phyloP scores from a whole-genome alignment of 1,139 yeast genomes.

The Protomyces inundatus region DNA sequence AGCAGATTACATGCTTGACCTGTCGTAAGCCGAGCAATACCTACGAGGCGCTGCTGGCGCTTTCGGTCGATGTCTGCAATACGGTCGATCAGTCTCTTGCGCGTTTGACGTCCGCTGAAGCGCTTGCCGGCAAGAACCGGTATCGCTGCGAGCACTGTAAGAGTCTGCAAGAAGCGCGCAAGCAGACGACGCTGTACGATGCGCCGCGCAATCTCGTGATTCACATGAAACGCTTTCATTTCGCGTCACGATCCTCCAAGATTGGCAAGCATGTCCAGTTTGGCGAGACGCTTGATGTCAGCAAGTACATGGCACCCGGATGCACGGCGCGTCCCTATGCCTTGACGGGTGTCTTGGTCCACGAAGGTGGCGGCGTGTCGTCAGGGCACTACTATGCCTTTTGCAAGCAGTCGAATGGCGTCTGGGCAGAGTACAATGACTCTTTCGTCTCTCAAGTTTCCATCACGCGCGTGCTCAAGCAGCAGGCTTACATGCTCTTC shows the following conservation, averaged over 20 bases:
- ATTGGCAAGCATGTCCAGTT: constrained; percentile 81
- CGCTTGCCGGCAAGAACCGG: constrained; percentile 35
- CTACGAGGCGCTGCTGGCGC: constrained; percentile 87
- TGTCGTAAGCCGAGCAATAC: constrained; percentile 83
- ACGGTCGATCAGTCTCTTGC: constrained; percentile 31
- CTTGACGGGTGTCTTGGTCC: constrained; percentile 80
- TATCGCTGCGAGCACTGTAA: constrained; percentile 87
- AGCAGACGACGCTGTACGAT: constrained; percentile 64
- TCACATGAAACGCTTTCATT: constrained; percentile 85
- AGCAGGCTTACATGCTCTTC: constrained; percentile 83
- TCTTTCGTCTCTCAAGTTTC: constrained; percentile 72
- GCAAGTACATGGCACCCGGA: constrained; percentile 50
- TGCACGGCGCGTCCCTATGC: constrained; percentile 58
- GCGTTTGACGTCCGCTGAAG: constrained; percentile 32
- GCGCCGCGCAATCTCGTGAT: constrained; percentile 86
- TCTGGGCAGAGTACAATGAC: constrained; percentile 93
- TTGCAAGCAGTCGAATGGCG: constrained; percentile 83
- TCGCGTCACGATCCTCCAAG: constrained; percentile 51
- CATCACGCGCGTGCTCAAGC: constrained; percentile 68
- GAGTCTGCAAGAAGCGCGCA: constrained; percentile 67
- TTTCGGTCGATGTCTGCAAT: constrained; percentile 54
- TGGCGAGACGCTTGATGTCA: constrained; percentile 68
- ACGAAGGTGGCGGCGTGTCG: constrained; percentile 86
- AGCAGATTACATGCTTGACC: constrained; percentile 71
- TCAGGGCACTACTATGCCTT: constrained; percentile 92